phyloP scores from a whole-genome alignment of 352 stramenopile genomes.

The Peronospora tabacina region DNA sequence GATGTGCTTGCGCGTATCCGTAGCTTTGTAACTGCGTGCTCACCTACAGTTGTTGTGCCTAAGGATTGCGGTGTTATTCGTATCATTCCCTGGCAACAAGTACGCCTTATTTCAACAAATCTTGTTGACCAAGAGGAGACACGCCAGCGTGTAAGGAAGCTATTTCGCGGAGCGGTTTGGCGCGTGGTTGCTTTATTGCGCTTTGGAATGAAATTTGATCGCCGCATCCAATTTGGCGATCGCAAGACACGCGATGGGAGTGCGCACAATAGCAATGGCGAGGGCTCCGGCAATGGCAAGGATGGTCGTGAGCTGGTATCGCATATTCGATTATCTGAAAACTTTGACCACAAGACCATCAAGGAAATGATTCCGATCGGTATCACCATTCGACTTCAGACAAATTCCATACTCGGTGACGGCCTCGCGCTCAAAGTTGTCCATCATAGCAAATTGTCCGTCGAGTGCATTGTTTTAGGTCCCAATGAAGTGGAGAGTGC shows the following conservation, averaged over 20 bases:
- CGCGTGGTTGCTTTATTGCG: slow-evolving; percentile 79
- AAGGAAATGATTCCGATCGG: slow-evolving; percentile 85
- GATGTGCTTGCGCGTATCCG: slow-evolving; percentile 75
- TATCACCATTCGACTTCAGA: slow-evolving; percentile 73
- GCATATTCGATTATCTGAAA: slow-evolving; percentile 80
- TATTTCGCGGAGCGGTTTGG: slow-evolving; percentile 81
- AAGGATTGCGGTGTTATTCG: slow-evolving; percentile 73
- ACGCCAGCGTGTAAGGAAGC: slow-evolving; percentile 66
- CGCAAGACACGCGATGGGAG: slow-evolving; percentile 35
- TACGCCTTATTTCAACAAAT: slow-evolving; percentile 84
- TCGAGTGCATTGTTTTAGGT: slow-evolving; percentile 76
- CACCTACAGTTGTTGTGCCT: slow-evolving; percentile 64
- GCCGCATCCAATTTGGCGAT: slow-evolving; percentile 68
- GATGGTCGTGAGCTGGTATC: slow-evolving; percentile 48
- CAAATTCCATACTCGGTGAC: slow-evolving; percentile 71
- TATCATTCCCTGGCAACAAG: slow-evolving; percentile 60
- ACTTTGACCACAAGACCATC: slow-evolving; percentile 87
- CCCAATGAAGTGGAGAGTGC: slow-evolving; percentile 27
- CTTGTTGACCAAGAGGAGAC: slow-evolving; percentile 82
- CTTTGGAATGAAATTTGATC: slow-evolving; percentile 85
- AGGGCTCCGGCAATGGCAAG: slow-evolving; percentile 12
- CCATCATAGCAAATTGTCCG: slow-evolving; percentile 75
- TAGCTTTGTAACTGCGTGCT: slow-evolving; percentile 67
- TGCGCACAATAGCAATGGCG: slow-evolving; percentile 8
- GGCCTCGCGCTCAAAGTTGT: slow-evolving; percentile 71